phyloP scores from a whole-genome alignment of 2,329 filamentous ascomycete genomes.

The Talaromyces sp. region DNA sequence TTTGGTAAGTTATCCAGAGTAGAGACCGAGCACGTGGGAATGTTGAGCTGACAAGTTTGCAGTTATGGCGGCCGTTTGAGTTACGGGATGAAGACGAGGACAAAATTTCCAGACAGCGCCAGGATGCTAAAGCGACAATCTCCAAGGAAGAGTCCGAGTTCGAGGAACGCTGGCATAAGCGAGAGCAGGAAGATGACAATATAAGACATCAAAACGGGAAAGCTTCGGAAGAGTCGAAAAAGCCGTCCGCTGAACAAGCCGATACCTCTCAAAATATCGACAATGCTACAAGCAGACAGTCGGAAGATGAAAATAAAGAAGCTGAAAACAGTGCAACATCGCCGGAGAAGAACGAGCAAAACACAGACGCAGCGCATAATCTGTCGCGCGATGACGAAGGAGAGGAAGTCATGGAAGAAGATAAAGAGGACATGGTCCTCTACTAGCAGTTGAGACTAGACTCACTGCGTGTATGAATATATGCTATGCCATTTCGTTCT shows the following conservation, averaged over 20 bases:
- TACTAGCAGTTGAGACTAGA: constrained; percentile 53
- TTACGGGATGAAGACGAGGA: constrained; percentile 66
- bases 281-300: constrained; percentile 20
- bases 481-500: background rate
- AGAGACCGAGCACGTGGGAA: background rate
- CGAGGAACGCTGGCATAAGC: constrained; percentile 44
- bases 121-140: constrained; percentile 61
- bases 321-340: constrained; percentile 21
- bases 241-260: constrained; percentile 43
- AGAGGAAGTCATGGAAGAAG: constrained; percentile 75
- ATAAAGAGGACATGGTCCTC: constrained; percentile 86
- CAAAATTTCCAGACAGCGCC: constrained; percentile 66
- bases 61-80: constrained; percentile 88
- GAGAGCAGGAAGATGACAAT: constrained; percentile 26
- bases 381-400: constrained; percentile 60
- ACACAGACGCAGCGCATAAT: constrained; percentile 36
- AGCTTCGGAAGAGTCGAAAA: constrained; percentile 29
- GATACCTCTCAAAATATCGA: constrained; percentile 16
- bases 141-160: constrained; percentile 64
- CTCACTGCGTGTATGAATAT: background rate
- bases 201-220: constrained; percentile 27
- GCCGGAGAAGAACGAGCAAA: constrained; percentile 28
- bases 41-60: constrained; percentile 13
- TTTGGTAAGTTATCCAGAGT: constrained; percentile 57
- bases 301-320: constrained; percentile 10